A percentile compares a stretch with the other conserved stretches of the same genome.
These are phyloP conservation scores for Bipolaris zeicola DNA, from an alignment of 2,329 filamentous ascomycete species.

Conservation along the genomic window DNA sequence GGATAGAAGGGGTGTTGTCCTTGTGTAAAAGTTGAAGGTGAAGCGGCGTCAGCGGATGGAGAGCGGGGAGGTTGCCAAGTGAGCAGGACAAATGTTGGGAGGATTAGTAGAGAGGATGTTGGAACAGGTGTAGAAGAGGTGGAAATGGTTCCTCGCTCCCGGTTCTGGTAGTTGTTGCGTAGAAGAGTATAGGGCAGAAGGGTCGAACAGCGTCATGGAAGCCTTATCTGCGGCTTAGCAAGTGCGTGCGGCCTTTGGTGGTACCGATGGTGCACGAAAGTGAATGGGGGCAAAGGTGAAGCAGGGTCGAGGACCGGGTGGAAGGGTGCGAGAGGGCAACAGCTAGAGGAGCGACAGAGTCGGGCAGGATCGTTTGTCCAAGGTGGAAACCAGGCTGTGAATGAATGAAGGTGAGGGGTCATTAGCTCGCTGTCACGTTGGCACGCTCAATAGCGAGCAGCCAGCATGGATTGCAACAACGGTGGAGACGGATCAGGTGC, in stretches of 20 bases:
- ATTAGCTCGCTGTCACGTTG: slow-evolving; percentile 27
- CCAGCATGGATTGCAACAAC: slow-evolving; percentile 21
- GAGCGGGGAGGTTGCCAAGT: not conserved
- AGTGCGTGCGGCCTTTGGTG: slow-evolving; percentile 20
- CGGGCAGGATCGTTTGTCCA: slow-evolving; percentile 15
- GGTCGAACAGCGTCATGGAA: slow-evolving; percentile 17
- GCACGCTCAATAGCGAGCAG: slow-evolving; percentile 19
- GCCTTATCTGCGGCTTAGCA: slow-evolving; percentile 26
- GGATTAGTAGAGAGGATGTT: not conserved
- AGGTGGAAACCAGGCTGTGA: slow-evolving; percentile 14
- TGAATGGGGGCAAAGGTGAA: slow-evolving; percentile 10
- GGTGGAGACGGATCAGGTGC: slow-evolving; percentile 28
- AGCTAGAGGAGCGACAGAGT: slow-evolving; percentile 4
- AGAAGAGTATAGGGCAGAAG: slow-evolving; percentile 10
- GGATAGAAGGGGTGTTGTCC: not conserved
- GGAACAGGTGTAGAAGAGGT: not conserved
- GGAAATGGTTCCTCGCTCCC: not conserved
- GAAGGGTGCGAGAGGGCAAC: slow-evolving; percentile 9
- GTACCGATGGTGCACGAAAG: slow-evolving; percentile 27
- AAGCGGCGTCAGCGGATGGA: not conserved
- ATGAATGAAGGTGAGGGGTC: slow-evolving; percentile 20
- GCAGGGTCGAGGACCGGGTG: slow-evolving; percentile 1
- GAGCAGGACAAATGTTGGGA: not conserved
- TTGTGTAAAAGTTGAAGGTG: not conserved
- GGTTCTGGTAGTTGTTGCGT: slow-evolving; percentile 9